These are phyloP conservation scores for Plantago ovata DNA, from an alignment of 257 asterid genomes.

Conservation along the genomic window DNA sequence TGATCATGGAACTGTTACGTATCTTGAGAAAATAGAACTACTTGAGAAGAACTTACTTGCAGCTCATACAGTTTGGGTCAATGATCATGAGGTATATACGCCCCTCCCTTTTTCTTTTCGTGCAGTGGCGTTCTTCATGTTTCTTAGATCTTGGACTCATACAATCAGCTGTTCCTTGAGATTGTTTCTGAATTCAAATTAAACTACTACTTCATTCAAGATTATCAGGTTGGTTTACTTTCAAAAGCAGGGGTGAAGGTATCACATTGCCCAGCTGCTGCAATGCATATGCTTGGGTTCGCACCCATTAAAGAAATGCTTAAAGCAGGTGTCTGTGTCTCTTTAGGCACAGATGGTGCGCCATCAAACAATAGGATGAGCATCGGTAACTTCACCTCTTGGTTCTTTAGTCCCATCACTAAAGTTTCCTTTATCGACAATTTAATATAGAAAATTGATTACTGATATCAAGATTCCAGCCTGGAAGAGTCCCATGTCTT, in stretches of 20 bases:
- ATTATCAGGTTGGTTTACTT: conserved; percentile 50
- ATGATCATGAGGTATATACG: conserved; percentile 48
- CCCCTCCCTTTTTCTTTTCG: not conserved
- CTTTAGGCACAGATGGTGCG: conserved; percentile 86
- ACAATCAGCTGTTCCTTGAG: too few relatives aligned
- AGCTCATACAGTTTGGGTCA: conserved; percentile 86
- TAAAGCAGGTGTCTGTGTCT: conserved; percentile 68
- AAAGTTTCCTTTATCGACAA: not conserved
- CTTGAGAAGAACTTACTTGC: conserved; percentile 60
- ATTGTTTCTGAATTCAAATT: too few relatives aligned
- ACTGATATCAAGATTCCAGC: too few relatives aligned
- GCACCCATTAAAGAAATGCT: conserved; percentile 76
- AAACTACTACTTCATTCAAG: not conserved
- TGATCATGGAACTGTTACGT: conserved; percentile 70
- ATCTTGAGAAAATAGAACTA: conserved; percentile 58
- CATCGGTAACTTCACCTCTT: conserved; percentile 47
- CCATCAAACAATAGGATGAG: conserved; percentile 88
- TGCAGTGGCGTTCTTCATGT: too few relatives aligned
- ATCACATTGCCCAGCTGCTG: conserved; percentile 90
- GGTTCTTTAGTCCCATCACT: not conserved
- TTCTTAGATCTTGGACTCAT: not conserved
- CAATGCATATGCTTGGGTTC: conserved; percentile 83
- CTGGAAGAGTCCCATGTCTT: too few relatives aligned
- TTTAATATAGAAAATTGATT: not conserved
- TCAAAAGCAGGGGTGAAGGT: conserved; percentile 68